phyloP scores from a whole-genome alignment of 2,329 filamentous ascomycete genomes.

The Aspergillus pseudoglaucus region DNA sequence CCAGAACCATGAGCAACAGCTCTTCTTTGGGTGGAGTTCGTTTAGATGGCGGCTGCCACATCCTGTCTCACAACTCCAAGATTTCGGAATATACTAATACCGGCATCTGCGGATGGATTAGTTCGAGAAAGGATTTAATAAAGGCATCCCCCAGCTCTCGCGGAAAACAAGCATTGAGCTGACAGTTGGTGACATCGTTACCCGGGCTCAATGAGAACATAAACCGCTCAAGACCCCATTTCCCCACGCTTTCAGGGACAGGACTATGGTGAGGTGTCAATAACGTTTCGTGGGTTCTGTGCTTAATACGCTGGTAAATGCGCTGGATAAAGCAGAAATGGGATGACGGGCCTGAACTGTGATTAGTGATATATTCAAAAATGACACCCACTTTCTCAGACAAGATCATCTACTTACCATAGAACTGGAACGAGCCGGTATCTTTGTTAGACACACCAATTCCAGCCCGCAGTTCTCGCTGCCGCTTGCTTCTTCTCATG shows the following conservation, averaged over 20 bases:
- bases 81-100: conserved; percentile 7
- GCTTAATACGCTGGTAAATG: conserved; percentile 10
- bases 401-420: conserved; percentile 2
- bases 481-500: too few species aligned
- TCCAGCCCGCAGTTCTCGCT: conserved; percentile 10
- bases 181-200: neutral
- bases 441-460: conserved; percentile 9
- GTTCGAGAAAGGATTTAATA: conserved; percentile 9
- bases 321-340: conserved; percentile 11
- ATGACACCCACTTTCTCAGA: too few species aligned
- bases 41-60: conserved; percentile 7
- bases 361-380: too few species aligned
- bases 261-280: conserved; percentile 4
- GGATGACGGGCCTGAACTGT: conserved; percentile 9
- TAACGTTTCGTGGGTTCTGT: conserved; percentile 4
- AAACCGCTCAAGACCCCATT: conserved; percentile 10
- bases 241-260: conserved; percentile 6
- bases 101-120: conserved; percentile 10
- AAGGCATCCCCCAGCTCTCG: conserved; percentile 3
- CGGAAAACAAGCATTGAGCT: neutral
- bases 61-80: conserved; percentile 7
- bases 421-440: conserved; percentile 12
- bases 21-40: conserved; percentile 5
- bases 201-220: conserved; percentile 8
- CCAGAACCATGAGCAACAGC: conserved; percentile 11